phyloP scores from a whole-genome alignment of 2,329 filamentous ascomycete genomes.

The Chaetomium sp. region DNA sequence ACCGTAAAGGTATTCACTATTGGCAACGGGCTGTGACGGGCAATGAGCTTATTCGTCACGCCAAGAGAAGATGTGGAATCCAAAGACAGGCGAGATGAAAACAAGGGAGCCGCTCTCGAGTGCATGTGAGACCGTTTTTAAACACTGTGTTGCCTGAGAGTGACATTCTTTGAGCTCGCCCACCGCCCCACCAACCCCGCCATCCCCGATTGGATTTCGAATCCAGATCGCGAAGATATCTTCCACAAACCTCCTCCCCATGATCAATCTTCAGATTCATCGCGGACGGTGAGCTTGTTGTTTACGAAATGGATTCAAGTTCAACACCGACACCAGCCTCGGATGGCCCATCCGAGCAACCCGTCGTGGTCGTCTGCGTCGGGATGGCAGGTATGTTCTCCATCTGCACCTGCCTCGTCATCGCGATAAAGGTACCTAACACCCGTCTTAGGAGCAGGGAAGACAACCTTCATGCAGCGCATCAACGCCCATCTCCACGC shows the following conservation, averaged over 20 bases:
- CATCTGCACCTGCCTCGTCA: background rate
- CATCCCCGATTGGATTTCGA: background rate
- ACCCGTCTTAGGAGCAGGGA: constrained; percentile 64
- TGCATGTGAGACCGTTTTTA: too few relatives aligned
- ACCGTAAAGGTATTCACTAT: too few relatives aligned
- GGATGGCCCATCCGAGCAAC: constrained; percentile 41
- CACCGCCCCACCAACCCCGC: background rate
- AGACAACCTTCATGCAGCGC: constrained; percentile 99
- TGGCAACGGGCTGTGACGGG: too few relatives aligned
- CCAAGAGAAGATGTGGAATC: too few relatives aligned
- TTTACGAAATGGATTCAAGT: constrained; percentile 14
- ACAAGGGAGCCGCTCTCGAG: too few relatives aligned
- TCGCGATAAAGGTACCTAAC: background rate
- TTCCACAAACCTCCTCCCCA: background rate
- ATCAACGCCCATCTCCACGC: constrained; percentile 89
- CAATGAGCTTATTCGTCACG: too few relatives aligned
- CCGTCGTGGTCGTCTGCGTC: constrained; percentile 82
- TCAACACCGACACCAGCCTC: constrained; percentile 37
- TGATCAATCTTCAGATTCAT: too few relatives aligned
- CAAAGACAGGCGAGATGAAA: too few relatives aligned
- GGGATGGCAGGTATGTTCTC: constrained; percentile 76
- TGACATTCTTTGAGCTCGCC: too few relatives aligned
- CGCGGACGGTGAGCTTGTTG: too few relatives aligned
- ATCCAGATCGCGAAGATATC: background rate
- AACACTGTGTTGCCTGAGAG: too few relatives aligned